Percentiles rank a stretch among this genome's conserved stretches.
Conservation (phyloP, 2,329 filamentous ascomycete genomes). For the Trichophyton mentagrophytes region DNA sequence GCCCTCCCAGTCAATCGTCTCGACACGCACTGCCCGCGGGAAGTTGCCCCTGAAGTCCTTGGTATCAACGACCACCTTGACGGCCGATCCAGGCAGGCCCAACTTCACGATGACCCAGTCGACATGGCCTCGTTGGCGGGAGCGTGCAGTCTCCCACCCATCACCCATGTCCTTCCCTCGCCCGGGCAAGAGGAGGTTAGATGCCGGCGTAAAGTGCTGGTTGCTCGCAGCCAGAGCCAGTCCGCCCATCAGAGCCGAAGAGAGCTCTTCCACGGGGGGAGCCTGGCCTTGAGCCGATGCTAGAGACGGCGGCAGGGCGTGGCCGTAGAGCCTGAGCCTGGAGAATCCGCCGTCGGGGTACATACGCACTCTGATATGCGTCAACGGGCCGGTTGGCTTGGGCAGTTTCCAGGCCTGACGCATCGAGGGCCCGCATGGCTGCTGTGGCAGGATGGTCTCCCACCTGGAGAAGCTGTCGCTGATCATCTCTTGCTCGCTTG, state of each 20-base stretch:
- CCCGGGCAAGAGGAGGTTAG: constrained; percentile 31
- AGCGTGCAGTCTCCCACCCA: constrained; percentile 34
- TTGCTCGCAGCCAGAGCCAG: constrained; percentile 29
- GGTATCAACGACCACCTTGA: constrained; percentile 31
- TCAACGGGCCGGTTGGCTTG: constrained; percentile 23
- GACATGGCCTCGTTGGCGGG: constrained; percentile 27
- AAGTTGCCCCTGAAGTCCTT: constrained; percentile 37
- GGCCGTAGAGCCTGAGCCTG: constrained; percentile 31
- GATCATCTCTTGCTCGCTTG: constrained; percentile 18
- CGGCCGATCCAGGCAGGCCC: constrained; percentile 27
- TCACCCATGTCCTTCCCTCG: constrained; percentile 35
- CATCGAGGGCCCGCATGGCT: constrained; percentile 30
- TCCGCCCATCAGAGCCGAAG: constrained; percentile 30
- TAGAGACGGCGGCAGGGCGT: constrained; percentile 26
- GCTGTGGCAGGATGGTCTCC: constrained; percentile 28
- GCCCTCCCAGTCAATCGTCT: constrained; percentile 20
- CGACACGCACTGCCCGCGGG: constrained; percentile 29
- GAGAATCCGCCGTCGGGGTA: constrained; percentile 37
- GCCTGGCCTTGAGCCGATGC: constrained; percentile 4
- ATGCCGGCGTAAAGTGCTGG: constrained; percentile 31
- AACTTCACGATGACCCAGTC: constrained; percentile 33
- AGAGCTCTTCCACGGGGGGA: constrained; percentile 26
- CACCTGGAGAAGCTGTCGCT: constrained; percentile 25
- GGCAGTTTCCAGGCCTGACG: constrained; percentile 31
- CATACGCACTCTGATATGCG: constrained; percentile 34